Percentiles rank a stretch among this genome's conserved stretches.
phyloP scores from a whole-genome alignment of 176 grass and related monocot species.

The Phragmites australis region DNA sequence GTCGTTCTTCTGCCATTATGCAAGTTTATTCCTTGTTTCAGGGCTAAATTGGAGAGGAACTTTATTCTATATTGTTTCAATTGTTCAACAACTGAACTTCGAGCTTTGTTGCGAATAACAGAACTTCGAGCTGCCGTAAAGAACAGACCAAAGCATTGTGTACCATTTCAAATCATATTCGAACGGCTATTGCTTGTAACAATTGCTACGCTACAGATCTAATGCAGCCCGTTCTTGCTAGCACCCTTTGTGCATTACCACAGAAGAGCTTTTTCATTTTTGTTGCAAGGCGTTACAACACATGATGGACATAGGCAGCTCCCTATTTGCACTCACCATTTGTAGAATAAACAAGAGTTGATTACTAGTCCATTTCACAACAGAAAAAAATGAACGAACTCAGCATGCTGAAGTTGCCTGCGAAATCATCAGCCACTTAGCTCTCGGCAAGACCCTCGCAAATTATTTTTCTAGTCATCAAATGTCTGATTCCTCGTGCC shows the following conservation, averaged over 20 bases:
- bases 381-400: slow-evolving; percentile 2
- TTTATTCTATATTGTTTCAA: background rate
- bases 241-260: background rate
- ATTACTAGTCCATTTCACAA: background rate
- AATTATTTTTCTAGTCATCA: slow-evolving; percentile 18
- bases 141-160: background rate
- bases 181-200: background rate
- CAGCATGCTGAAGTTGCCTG: background rate
- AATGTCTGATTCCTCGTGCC: slow-evolving; percentile 13
- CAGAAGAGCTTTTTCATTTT: background rate
- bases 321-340: background rate
- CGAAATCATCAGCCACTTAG: background rate
- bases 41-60: background rate
- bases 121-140: too few species aligned
- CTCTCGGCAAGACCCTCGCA: background rate
- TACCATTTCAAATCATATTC: background rate
- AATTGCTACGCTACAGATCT: background rate
- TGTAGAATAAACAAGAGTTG: background rate
- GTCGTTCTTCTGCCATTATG: too few species aligned
- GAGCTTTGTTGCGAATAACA: too few species aligned
- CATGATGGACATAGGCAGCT: too few species aligned
- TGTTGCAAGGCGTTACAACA: background rate
- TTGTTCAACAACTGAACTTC: background rate
- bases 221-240: background rate
- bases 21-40: background rate